Conservation (phyloP, 805 yeast species). For the Starmerella sp. region DNA sequence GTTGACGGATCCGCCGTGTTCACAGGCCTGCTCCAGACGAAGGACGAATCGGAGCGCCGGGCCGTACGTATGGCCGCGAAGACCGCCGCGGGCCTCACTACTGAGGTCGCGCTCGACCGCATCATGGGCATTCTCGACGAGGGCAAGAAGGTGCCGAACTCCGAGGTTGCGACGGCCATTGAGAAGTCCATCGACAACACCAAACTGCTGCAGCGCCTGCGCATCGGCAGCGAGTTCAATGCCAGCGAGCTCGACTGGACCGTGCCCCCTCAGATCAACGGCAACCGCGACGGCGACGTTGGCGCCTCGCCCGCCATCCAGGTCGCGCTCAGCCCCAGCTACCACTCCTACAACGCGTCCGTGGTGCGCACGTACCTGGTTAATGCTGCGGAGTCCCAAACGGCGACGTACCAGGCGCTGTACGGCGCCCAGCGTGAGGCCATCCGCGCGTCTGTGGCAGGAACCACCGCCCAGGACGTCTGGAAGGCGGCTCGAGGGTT, state of each 20-base stretch:
- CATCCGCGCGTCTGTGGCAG: conserved; percentile 52
- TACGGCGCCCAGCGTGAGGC: conserved; percentile 58
- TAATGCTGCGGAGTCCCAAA: conserved; percentile 75
- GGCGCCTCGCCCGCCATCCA: conserved; percentile 68
- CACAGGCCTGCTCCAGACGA: conserved; percentile 53
- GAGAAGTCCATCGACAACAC: conserved; percentile 73
- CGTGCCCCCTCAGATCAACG: conserved; percentile 83
- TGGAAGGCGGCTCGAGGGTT: conserved; percentile 52
- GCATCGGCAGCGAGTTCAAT: conserved; percentile 59
- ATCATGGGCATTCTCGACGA: conserved; percentile 82
- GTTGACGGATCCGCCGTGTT: conserved; percentile 45
- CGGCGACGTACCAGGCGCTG: conserved; percentile 65
- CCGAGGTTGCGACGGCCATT: conserved; percentile 58
- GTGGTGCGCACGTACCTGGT: conserved; percentile 79
- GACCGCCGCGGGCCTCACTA: conserved; percentile 66
- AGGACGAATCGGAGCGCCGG: conserved; percentile 68
- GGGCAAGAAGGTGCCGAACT: conserved; percentile 63
- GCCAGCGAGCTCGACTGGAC: conserved; percentile 80
- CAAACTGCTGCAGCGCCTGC: conserved; percentile 53
- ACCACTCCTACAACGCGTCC: conserved; percentile 79
- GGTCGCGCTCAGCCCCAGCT: conserved; percentile 75
- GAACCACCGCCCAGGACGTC: conserved; percentile 53
- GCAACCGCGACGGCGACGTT: conserved; percentile 39
- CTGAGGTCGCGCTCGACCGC: conserved; percentile 66
- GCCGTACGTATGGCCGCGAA: conserved; percentile 60